Percentiles rank a stretch among this genome's conserved stretches.
Evolutionary conservation across 2,329 filamentous ascomycete species (phyloP).

Genomic region (Verticillium albo-atrum): DNA sequence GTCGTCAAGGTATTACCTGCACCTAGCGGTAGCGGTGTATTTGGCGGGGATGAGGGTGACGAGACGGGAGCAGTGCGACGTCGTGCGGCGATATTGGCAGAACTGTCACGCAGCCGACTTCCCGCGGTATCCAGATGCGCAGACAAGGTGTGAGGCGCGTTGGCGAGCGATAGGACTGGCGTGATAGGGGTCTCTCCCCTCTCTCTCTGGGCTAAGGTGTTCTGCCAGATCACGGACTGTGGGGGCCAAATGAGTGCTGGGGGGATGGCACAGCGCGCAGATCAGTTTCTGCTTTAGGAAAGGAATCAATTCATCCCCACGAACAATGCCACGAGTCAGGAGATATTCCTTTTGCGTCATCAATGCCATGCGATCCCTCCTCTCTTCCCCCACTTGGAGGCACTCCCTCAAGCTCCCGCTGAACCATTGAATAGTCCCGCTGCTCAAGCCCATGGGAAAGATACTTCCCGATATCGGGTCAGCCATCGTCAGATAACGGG

Average conservation of each 20-base stretch:
- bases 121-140: slow-evolving; percentile 25
- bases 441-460: background rate
- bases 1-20: slow-evolving; percentile 31
- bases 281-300: slow-evolving; percentile 5
- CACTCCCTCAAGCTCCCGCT: background rate
- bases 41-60: slow-evolving; percentile 30
- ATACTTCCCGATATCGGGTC: background rate
- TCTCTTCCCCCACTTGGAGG: background rate
- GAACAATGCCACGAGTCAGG: background rate
- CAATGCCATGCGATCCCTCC: background rate
- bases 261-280: background rate
- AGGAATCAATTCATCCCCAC: slow-evolving; percentile 12
- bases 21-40: slow-evolving; percentile 31
- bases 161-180: slow-evolving; percentile 24
- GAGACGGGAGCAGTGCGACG: slow-evolving; percentile 24
- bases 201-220: too few species aligned
- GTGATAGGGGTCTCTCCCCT: too few species aligned
- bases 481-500: background rate
- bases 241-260: slow-evolving; percentile 1
- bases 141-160: slow-evolving; percentile 24
- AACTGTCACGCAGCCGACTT: slow-evolving; percentile 30
- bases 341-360: background rate
- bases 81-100: slow-evolving; percentile 30
- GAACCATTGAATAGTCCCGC: too few species aligned
- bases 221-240: slow-evolving; percentile 12